phyloP scores from a whole-genome alignment of 2,329 filamentous ascomycete genomes.

The Scedosporium minutisporum region DNA sequence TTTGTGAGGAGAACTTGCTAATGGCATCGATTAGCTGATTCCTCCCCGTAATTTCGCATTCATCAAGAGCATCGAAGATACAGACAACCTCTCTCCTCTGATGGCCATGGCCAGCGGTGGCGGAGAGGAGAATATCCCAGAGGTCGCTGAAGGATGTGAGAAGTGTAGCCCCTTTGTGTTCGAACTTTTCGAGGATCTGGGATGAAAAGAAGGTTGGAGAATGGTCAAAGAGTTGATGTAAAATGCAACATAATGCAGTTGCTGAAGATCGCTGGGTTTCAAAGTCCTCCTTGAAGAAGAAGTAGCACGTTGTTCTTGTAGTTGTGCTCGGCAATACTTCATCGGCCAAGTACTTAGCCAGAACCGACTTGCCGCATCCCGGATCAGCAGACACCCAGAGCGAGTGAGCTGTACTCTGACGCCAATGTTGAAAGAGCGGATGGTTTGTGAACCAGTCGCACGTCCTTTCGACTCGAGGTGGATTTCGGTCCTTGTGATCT shows the following conservation, averaged over 20 bases:
- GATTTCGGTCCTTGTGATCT: constrained; percentile 20
- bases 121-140: constrained; percentile 19
- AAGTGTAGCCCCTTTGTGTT: constrained; percentile 11
- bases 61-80: constrained; percentile 31
- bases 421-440: constrained; percentile 12
- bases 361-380: constrained; percentile 33
- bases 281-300: constrained; percentile 35
- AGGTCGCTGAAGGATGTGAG: constrained; percentile 17
- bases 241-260: constrained; percentile 22
- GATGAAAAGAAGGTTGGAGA: constrained; percentile 14
- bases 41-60: constrained; percentile 19
- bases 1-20: background rate
- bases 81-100: constrained; percentile 19
- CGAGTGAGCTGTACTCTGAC: constrained; percentile 10
- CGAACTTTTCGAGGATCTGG: constrained; percentile 8
- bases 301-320: constrained; percentile 24
- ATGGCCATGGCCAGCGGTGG: constrained; percentile 7
- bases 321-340: constrained; percentile 12
- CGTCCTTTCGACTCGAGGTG: constrained; percentile 15
- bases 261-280: constrained; percentile 20
- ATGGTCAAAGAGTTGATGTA: constrained; percentile 27
- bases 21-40: background rate
- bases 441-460: constrained; percentile 14
- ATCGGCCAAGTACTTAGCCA: constrained; percentile 26
- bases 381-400: constrained; percentile 31